Base-by-base conservation (phyloP, 1,284 basidiomycete species). In the Cryptococcus sp. region DNA sequence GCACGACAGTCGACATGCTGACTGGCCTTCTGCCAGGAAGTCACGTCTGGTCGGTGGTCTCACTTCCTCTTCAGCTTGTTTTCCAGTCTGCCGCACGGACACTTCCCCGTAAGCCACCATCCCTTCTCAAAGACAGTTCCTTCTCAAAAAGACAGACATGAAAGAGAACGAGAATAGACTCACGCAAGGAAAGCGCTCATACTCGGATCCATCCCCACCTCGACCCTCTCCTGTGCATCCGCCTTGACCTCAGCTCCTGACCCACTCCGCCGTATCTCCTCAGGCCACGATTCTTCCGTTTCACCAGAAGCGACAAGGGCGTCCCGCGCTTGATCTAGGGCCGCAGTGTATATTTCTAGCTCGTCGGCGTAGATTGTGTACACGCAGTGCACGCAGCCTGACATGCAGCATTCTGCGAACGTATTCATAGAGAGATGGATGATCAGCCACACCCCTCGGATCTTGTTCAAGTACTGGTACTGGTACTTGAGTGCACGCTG, bases 331-430 rank as follows among this genome's bases (percentile, higher is more conserved):
- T 79, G 68, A 1, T 70, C 70, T 1, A 93, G 66, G 1, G 86
- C 81, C 7, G 82, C 78, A 38, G 83, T 82, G 77, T 91, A 91
- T 13, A 81, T 81, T n/a, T 82, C 80, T 3, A 91, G 75, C 0
- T 88, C 85, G 50, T 92, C 90, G 54, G 88, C 85, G 76, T 93
- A 91, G 25, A 93, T 78, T 66, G 92, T 91, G 74, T 93, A 89
- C 7, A 93, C 89, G 75, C 92, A 94, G 39, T 92, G 80, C 0
- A 90, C 89, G 69, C 92, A 94, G 31, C 90, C 90, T 10, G 89
- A 91, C 90, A 92, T 93, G 78, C 91, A 93, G 76, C 91, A 93
- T 77, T 92, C 90, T 91, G 65, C 4, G 10, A 7, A 19, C 25
- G 31, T n/a, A 20, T 3, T 2, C 31, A 44, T 19, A 1, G 3